phyloP scores from a whole-genome alignment of 2,329 filamentous ascomycete genomes.

The Fusarium longipes region DNA sequence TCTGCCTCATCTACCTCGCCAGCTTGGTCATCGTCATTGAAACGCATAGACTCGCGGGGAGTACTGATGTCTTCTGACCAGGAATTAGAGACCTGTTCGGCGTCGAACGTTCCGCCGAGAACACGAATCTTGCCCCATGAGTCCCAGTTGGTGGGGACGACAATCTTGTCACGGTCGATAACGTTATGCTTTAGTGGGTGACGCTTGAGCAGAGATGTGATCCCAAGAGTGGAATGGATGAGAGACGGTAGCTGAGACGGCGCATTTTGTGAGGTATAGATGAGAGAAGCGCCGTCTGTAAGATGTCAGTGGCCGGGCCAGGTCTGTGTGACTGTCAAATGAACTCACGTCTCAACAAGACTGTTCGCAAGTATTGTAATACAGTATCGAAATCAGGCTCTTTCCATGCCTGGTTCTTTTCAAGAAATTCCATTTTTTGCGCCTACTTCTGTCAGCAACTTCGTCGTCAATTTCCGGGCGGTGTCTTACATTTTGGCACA shows the following conservation, averaged over 20 bases:
- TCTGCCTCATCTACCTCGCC: constrained; percentile 41
- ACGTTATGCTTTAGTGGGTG: constrained; percentile 88
- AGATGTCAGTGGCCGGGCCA: constrained; percentile 35
- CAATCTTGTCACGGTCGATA: constrained; percentile 92
- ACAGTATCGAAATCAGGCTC: constrained; percentile 98
- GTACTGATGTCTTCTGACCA: constrained; percentile 88
- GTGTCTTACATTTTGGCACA: constrained; percentile 87
- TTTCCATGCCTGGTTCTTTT: constrained; percentile 91
- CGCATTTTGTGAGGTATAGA: constrained; percentile 83
- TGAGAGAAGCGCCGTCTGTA: constrained; percentile 82
- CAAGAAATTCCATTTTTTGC: constrained; percentile 89
- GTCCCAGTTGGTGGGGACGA: constrained; percentile 97
- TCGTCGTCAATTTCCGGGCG: neutral
- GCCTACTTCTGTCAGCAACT: constrained; percentile 62
- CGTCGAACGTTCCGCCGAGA: constrained; percentile 89
- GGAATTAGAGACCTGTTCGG: constrained; percentile 83
- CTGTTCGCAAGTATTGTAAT: constrained; percentile 89
- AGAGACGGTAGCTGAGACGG: constrained; percentile 82
- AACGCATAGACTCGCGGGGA: constrained; percentile 49
- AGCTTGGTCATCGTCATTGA: constrained; percentile 42
- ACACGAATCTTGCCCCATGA: constrained; percentile 98
- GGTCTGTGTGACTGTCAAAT: neutral
- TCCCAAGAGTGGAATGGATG: constrained; percentile 86
- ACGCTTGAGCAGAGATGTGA: constrained; percentile 83
- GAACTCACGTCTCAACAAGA: constrained; percentile 80